Evolutionary conservation across 2,329 filamentous ascomycete genomes (phyloP), one percentile per base, ranked within the genome.

Genomic region (Fusarium sp.): DNA sequence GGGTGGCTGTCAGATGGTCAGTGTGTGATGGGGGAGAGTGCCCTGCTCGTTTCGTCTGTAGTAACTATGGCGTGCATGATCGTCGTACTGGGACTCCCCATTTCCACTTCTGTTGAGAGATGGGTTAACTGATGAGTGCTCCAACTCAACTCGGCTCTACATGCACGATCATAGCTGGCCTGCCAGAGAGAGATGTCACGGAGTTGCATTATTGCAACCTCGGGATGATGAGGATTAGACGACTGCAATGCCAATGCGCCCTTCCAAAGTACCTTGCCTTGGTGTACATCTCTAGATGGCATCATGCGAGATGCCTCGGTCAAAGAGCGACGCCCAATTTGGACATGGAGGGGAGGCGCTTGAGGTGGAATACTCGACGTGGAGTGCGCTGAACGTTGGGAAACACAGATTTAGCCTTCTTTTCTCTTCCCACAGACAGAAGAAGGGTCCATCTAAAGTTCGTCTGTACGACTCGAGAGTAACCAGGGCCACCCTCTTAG

Each of bases 31-130:
- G 40, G 23, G 55, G 28, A 55, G 18, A 66, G 42, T 42, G 43
- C 30, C 28, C 32, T 37, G 40, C 63, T 41, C 45, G 54, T 47
- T 18, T 59, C 55, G 41, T 55, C 54, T 57, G 43, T 63, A 68
- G 32, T 58, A 68, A 32, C 46, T 54, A 69, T 69, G 63, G 67
- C 63, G 63, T 68, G 67, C 63, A 70, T 70, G 51, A 59, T 21
- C 40, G 59, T 16, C 49, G 30, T 23, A 25, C 43, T 14, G n/a
- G 25, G 40, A 30, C 42, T 5, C 53, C 48, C 37, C 23, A 40
- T 28, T 46, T 50, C 56, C 27, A 13, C 28, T 47, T 27, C 30
- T 64, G 23, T 59, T 47, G 20, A 18, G 37, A 41, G 54, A 41
- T 47, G 25, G 56, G 48, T 41, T 40, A 25, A 55, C 49, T 51